phyloP scores from a whole-genome alignment of 768 basidiomycete species.

The Sporobolomyces phaffii region DNA sequence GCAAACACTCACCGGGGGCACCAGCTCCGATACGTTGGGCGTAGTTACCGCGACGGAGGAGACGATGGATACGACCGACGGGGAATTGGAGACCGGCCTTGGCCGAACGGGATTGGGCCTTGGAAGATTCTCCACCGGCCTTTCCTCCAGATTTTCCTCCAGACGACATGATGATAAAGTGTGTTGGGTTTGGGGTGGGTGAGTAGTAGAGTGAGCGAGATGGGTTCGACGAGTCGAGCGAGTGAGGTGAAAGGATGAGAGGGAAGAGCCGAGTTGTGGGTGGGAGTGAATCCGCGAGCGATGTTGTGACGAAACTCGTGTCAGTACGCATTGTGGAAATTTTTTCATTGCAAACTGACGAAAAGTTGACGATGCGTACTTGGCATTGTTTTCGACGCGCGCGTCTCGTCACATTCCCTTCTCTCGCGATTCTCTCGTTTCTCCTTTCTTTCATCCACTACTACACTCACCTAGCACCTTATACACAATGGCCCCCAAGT shows the following conservation, averaged over 20 bases:
- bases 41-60: constrained; percentile 68
- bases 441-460: not conserved
- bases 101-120: constrained; percentile 63
- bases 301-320: not conserved
- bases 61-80: constrained; percentile 74
- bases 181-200: not conserved
- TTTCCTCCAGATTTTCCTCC: constrained; percentile 46
- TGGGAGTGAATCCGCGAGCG: not conserved
- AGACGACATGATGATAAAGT: constrained; percentile 8
- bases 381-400: not conserved
- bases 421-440: not conserved
- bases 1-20: constrained; percentile 51
- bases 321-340: not conserved
- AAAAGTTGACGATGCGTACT: not conserved
- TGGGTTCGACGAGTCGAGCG: too few relatives aligned
- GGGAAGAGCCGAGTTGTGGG: not conserved
- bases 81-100: constrained; percentile 60
- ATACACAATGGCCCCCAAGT: constrained; percentile 31
- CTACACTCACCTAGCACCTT: not conserved
- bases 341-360: too few relatives aligned
- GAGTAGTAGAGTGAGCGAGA: not conserved
- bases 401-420: not conserved
- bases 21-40: constrained; percentile 64
- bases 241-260: not conserved
- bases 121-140: constrained; percentile 47